Conservation (phyloP, 2,329 filamentous ascomycete species). For the Alternaria ethzedia region DNA sequence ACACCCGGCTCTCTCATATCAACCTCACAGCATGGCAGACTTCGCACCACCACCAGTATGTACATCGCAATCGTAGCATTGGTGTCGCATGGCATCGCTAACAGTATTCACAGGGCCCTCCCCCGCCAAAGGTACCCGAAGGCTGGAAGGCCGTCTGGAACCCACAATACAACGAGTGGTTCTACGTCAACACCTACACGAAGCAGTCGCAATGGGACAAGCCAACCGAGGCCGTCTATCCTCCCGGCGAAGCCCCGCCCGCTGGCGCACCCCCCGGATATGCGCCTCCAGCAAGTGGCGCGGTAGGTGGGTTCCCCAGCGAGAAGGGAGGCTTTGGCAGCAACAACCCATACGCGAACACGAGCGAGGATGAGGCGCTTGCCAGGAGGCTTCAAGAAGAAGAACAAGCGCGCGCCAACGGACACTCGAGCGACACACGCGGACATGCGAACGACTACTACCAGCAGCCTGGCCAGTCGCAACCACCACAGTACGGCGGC, state of each 20-base stretch:
- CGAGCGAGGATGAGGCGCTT: slow-evolving; percentile 73
- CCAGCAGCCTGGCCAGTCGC: slow-evolving; percentile 19
- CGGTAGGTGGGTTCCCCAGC: slow-evolving; percentile 41
- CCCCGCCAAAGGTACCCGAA: slow-evolving; percentile 69
- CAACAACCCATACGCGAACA: slow-evolving; percentile 73
- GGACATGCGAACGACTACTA: slow-evolving; percentile 60
- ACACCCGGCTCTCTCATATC: background rate
- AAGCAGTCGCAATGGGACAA: slow-evolving; percentile 91
- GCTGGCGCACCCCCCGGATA: slow-evolving; percentile 73
- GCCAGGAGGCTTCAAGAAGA: slow-evolving; percentile 83
- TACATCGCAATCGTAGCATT: slow-evolving; percentile 3
- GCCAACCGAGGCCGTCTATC: slow-evolving; percentile 72
- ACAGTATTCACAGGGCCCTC: slow-evolving; percentile 52
- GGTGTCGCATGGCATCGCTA: slow-evolving; percentile 8
- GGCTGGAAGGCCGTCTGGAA: slow-evolving; percentile 90
- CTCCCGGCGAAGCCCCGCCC: slow-evolving; percentile 55
- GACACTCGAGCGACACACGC: slow-evolving; percentile 47
- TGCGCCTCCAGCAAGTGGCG: slow-evolving; percentile 52
- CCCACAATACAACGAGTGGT: slow-evolving; percentile 87
- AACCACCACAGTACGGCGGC: slow-evolving; percentile 20
- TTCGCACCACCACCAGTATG: slow-evolving; percentile 46
- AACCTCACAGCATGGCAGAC: slow-evolving; percentile 36
- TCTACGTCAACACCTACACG: slow-evolving; percentile 88
- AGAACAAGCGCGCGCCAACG: slow-evolving; percentile 68
- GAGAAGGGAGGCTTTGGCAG: slow-evolving; percentile 54